A percentile compares a stretch with the other conserved stretches of the same genome.
Conservation (phyloP, 1,284 basidiomycete species). For the Trametes sp. region DNA sequence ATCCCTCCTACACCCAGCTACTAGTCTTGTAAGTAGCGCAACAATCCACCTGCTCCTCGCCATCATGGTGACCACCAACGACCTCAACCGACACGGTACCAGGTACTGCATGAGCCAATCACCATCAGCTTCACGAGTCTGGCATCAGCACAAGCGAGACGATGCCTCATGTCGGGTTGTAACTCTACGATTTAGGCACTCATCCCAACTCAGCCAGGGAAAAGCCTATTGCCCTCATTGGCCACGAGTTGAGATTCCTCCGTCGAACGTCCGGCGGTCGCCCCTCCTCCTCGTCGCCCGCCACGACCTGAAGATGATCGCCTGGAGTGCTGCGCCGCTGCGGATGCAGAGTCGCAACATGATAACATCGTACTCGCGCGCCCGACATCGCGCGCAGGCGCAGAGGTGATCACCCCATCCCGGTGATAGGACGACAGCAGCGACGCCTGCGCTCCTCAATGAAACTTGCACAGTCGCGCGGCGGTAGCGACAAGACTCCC, state of each 20-base stretch:
- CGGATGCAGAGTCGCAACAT: slow-evolving; percentile 1
- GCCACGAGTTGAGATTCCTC: not conserved
- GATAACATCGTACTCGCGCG: slow-evolving; percentile 5
- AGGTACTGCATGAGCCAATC: not conserved
- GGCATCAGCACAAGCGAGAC: slow-evolving; percentile 24
- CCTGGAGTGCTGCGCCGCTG: slow-evolving; percentile 9
- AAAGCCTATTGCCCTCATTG: slow-evolving; percentile 5
- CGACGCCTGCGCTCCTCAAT: slow-evolving; percentile 2
- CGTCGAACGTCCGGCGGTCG: slow-evolving; percentile 7
- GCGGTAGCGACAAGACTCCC: not conserved
- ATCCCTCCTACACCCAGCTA: not conserved
- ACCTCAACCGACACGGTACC: not conserved
- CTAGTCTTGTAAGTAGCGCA: not conserved
- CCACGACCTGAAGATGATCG: not conserved
- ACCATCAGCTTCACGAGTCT: slow-evolving; percentile 7
- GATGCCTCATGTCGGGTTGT: slow-evolving; percentile 27
- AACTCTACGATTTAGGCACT: slow-evolving; percentile 11
- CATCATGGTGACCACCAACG: not conserved
- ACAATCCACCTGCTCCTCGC: not conserved
- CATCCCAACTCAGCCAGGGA: not conserved
- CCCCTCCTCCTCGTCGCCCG: not conserved
- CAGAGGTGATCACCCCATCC: not conserved
- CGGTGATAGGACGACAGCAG: slow-evolving; percentile 1
- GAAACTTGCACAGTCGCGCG: not conserved
- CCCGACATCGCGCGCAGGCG: slow-evolving; percentile 1